These are phyloP conservation scores for Amylostereum areolatum DNA, from an alignment of 1,284 basidiomycete genomes.

Conservation along the genomic window DNA sequence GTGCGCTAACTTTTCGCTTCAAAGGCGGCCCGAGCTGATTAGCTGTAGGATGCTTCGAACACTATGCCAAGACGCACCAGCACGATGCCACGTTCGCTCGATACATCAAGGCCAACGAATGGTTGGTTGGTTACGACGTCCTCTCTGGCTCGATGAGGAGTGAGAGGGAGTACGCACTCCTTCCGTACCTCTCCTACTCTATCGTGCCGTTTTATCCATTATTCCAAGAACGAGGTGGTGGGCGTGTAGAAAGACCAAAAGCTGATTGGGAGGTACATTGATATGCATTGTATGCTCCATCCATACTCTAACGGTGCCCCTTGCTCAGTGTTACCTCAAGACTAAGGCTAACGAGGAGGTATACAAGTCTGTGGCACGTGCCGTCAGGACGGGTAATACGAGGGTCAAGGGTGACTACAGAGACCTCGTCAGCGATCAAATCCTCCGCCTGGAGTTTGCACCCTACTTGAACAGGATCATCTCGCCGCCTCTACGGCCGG, in stretches of 20 bases:
- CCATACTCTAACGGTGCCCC: conserved; percentile 3
- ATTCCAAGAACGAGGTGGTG: conserved; percentile 75
- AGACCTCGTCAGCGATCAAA: conserved; percentile 54
- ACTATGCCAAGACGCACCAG: conserved; percentile 77
- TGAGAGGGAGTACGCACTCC: conserved; percentile 78
- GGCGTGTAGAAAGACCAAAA: conserved; percentile 72
- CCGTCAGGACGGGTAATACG: conserved; percentile 47
- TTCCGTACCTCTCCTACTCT: conserved; percentile 79
- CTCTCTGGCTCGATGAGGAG: conserved; percentile 64
- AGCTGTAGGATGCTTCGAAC: conserved; percentile 80
- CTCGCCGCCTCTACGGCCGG: conserved; percentile 87
- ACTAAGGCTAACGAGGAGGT: conserved; percentile 84
- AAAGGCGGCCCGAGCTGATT: neutral
- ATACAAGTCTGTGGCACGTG: conserved; percentile 63
- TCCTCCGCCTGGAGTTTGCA: conserved; percentile 81
- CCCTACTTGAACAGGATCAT: conserved; percentile 93
- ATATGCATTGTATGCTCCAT: neutral
- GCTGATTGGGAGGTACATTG: conserved; percentile 81
- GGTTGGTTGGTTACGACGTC: conserved; percentile 80
- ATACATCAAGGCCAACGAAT: conserved; percentile 76
- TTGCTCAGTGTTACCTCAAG: conserved; percentile 56
- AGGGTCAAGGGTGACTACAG: conserved; percentile 51
- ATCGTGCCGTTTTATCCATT: conserved; percentile 85
- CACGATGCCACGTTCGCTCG: conserved; percentile 76
- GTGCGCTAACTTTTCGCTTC: conserved; percentile 30